A percentile compares a stretch with the other conserved stretches of the same genome.
phyloP scores from a whole-genome alignment of 495 filamentous ascomycete genomes.

The Annulohypoxylon nitens region DNA sequence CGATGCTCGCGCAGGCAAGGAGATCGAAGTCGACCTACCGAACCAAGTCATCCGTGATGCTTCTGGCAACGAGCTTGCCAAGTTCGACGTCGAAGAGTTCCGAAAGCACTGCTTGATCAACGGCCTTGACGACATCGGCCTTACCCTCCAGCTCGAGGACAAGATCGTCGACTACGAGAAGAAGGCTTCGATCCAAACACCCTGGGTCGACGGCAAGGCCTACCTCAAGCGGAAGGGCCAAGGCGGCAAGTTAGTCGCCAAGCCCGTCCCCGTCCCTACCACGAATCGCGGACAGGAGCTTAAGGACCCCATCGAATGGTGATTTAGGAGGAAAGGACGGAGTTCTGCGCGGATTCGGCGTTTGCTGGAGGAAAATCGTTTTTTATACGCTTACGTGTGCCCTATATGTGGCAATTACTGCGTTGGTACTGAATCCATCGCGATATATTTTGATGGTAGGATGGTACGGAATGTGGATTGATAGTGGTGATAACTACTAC shows the following conservation, averaged over 20 bases:
- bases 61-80: slow-evolving; percentile 75
- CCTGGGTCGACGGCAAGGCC: slow-evolving; percentile 91
- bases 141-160: slow-evolving; percentile 91
- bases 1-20: slow-evolving; percentile 84
- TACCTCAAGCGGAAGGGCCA: slow-evolving; percentile 80
- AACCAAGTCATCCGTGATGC: slow-evolving; percentile 86
- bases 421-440: background rate
- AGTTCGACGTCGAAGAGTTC: slow-evolving; percentile 91
- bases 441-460: slow-evolving; percentile 1
- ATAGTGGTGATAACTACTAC: background rate
- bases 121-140: slow-evolving; percentile 94
- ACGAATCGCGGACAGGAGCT: slow-evolving; percentile 90
- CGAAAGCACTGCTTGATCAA: slow-evolving; percentile 94
- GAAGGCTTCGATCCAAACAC: slow-evolving; percentile 79
- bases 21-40: slow-evolving; percentile 91
- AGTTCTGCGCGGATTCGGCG: slow-evolving; percentile 33
- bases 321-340: slow-evolving; percentile 6
- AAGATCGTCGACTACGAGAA: slow-evolving; percentile 89
- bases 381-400: background rate
- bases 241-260: slow-evolving; percentile 77
- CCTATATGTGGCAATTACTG: background rate
- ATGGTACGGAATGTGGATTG: background rate
- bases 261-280: slow-evolving; percentile 86
- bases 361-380: slow-evolving; percentile 16
- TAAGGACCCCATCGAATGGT: slow-evolving; percentile 95